phyloP scores from a whole-genome alignment of 371 early-diverging fungal species.

The Rhizopus stolonifer region DNA sequence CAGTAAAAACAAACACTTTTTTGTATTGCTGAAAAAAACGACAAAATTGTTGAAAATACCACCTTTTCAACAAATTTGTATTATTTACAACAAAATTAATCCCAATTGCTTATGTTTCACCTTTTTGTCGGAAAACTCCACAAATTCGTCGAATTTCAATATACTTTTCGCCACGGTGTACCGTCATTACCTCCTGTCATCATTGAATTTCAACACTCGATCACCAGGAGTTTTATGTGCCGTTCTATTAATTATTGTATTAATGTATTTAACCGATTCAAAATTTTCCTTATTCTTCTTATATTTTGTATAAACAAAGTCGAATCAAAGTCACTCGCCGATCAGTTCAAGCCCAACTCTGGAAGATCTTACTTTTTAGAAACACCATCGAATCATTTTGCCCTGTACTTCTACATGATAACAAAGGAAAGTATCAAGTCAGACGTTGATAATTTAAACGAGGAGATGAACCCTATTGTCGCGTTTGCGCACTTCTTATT shows the following conservation, averaged over 20 bases:
- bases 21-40: too few relatives aligned
- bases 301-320: constrained; percentile 16
- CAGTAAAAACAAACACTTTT: too few relatives aligned
- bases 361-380: constrained; percentile 16
- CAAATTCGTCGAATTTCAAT: too few relatives aligned
- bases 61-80: too few relatives aligned
- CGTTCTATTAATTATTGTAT: constrained; percentile 14
- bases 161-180: too few relatives aligned
- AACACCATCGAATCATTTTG: constrained; percentile 17
- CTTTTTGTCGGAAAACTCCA: too few relatives aligned
- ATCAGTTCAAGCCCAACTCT: constrained; percentile 18
- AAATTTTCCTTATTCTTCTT: constrained; percentile 13
- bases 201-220: constrained; percentile 18
- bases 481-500: constrained; percentile 17
- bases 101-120: too few relatives aligned
- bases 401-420: constrained; percentile 18
- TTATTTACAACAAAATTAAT: too few relatives aligned
- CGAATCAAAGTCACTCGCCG: constrained; percentile 12
- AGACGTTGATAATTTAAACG: constrained; percentile 14
- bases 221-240: constrained; percentile 19
- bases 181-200: too few relatives aligned
- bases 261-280: constrained; percentile 16
- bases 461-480: constrained; percentile 16
- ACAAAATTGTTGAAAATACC: too few relatives aligned
- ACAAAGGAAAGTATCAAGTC: constrained; percentile 20